Conservation (phyloP, 306 rosid genomes). For the Oxytropis ochrocephala region DNA sequence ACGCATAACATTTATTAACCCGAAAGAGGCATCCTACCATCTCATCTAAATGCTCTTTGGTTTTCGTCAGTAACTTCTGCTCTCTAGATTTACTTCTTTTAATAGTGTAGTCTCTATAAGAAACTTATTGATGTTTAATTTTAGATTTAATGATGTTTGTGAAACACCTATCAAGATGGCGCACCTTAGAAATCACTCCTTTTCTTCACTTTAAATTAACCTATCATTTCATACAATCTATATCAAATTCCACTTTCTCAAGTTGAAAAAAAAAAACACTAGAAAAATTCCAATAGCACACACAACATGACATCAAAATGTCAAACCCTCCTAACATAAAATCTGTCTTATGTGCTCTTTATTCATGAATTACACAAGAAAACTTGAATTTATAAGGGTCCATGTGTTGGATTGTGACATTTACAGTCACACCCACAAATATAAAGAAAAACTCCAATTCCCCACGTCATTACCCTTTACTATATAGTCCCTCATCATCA, state of each 20-base stretch:
- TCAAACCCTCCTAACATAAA: constrained; percentile 17
- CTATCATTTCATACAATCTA: not conserved
- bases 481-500: constrained; percentile 19
- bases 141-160: too few relatives aligned
- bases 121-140: too few relatives aligned
- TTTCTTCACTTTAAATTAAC: too few relatives aligned
- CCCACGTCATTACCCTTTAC: constrained; percentile 19
- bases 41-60: too few relatives aligned
- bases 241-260: not conserved
- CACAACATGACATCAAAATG: constrained; percentile 11
- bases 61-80: too few relatives aligned
- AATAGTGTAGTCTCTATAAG: too few relatives aligned
- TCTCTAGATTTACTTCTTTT: too few relatives aligned
- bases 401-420: not conserved
- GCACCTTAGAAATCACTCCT: too few relatives aligned
- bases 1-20: too few relatives aligned
- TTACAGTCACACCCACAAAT: constrained; percentile 21
- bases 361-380: constrained; percentile 1
- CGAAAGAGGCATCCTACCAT: too few relatives aligned
- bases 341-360: constrained; percentile 8
- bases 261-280: not conserved
- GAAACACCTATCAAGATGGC: too few relatives aligned
- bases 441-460: constrained; percentile 1
- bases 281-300: constrained; percentile 2
- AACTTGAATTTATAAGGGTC: constrained; percentile 8